These are phyloP conservation scores for Eleusine indica DNA, from an alignment of 176 grass and related monocot genomes.

Conservation along the genomic window DNA sequence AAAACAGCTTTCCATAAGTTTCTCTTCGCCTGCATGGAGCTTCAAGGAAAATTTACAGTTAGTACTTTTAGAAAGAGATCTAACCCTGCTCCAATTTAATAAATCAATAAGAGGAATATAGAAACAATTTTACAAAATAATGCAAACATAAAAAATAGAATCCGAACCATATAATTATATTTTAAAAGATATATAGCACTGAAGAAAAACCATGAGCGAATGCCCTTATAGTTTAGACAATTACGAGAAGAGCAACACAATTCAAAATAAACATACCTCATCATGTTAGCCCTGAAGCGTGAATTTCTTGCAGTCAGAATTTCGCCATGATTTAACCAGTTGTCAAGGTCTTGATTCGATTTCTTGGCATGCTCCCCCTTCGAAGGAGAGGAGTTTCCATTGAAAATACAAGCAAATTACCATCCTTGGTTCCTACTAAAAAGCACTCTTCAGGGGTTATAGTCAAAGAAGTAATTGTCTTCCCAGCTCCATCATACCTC, in stretches of 20 bases:
- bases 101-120: neutral
- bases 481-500: conserved; percentile 79
- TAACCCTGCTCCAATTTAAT: neutral
- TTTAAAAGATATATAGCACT: neutral
- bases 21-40: conserved; percentile 33
- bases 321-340: conserved; percentile 35
- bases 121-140: neutral
- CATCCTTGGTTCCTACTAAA: conserved; percentile 89
- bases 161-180: neutral
- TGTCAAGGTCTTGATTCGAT: conserved; percentile 44
- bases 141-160: neutral
- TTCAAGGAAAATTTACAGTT: conserved; percentile 25
- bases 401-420: conserved; percentile 82
- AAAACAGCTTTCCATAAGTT: neutral
- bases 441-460: conserved; percentile 94
- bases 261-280: conserved; percentile 30
- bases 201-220: conserved; percentile 27
- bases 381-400: conserved; percentile 73
- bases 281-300: conserved; percentile 13
- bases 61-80: neutral
- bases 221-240: neutral
- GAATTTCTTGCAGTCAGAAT: conserved; percentile 17
- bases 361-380: conserved; percentile 53
- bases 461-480: conserved; percentile 77
- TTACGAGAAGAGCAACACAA: conserved; percentile 11